Percentiles rank a stretch among this genome's conserved stretches.
Conservation (phyloP, 1,284 basidiomycete genomes). For the Sporisorium graminicola region DNA sequence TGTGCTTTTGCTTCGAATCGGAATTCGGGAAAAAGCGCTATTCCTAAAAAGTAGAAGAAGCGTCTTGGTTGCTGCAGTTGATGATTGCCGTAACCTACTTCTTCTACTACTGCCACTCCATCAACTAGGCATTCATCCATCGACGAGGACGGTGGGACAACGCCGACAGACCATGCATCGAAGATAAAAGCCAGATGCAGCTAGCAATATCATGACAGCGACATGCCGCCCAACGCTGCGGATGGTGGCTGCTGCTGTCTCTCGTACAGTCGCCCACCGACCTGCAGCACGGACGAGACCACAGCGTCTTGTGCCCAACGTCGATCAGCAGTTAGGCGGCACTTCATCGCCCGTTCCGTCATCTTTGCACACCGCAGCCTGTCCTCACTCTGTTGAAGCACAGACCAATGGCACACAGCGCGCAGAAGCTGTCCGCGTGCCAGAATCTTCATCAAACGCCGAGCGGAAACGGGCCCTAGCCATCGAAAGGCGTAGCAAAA, state of each 20-base stretch:
- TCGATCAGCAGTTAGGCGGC: neutral
- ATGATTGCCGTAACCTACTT: neutral
- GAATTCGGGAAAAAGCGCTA: neutral
- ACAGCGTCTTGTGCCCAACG: neutral
- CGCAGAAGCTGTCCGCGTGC: neutral
- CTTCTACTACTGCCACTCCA: neutral
- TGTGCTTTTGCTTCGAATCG: neutral
- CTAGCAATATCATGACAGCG: slow-evolving; percentile 5
- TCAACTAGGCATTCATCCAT: neutral
- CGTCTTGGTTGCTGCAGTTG: neutral
- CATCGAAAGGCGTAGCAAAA: neutral
- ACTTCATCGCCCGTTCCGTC: neutral
- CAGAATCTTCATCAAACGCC: neutral
- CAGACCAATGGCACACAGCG: neutral
- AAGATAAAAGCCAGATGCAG: neutral
- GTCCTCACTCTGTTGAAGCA: neutral
- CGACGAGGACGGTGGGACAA: neutral
- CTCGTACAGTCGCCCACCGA: neutral
- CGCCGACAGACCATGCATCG: neutral
- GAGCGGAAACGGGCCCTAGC: neutral
- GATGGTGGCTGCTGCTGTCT: slow-evolving; percentile 11
- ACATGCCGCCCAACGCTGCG: slow-evolving; percentile 3
- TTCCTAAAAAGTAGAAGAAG: neutral
- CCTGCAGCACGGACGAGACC: neutral
- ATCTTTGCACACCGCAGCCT: neutral